phyloP scores from a whole-genome alignment of 2,329 filamentous ascomycete species.

The Aspergillus chevalieri region DNA sequence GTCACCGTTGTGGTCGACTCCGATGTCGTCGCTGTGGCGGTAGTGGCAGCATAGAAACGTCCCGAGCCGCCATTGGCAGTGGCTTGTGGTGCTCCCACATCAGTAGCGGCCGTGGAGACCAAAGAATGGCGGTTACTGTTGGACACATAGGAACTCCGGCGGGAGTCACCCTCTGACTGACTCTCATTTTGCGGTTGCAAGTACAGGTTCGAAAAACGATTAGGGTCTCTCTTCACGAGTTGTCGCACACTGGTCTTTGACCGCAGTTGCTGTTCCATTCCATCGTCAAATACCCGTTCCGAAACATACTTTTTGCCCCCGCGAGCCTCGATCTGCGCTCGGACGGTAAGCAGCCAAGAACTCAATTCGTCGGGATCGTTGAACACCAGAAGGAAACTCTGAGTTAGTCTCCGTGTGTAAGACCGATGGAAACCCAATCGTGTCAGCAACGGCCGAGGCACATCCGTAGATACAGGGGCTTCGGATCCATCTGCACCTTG shows the following conservation, averaged over 20 bases:
- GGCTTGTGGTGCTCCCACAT: slow-evolving; percentile 12
- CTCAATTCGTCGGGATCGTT: slow-evolving; percentile 40
- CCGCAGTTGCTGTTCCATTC: slow-evolving; percentile 19
- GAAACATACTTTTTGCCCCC: slow-evolving; percentile 41
- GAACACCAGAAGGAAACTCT: slow-evolving; percentile 40
- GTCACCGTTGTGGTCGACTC: no score
- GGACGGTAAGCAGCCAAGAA: slow-evolving; percentile 39
- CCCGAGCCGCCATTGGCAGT: slow-evolving; percentile 4
- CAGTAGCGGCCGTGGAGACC: slow-evolving; percentile 22
- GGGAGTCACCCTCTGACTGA: slow-evolving; percentile 18
- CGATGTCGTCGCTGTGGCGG: slow-evolving; percentile 1
- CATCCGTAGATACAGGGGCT: slow-evolving; percentile 17
- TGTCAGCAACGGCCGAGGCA: slow-evolving; percentile 31
- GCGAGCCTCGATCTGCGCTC: slow-evolving; percentile 41
- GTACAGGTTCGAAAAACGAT: slow-evolving; percentile 26
- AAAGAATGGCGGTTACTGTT: slow-evolving; percentile 21
- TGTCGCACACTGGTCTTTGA: slow-evolving; percentile 24
- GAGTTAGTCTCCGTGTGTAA: slow-evolving; percentile 28
- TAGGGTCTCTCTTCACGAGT: slow-evolving; percentile 30
- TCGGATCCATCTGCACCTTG: slow-evolving; percentile 29
- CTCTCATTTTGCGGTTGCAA: slow-evolving; percentile 24
- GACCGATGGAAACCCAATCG: slow-evolving; percentile 35
- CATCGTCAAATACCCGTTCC: slow-evolving; percentile 30
- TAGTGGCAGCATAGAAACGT: slow-evolving; percentile 12
- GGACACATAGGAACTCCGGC: slow-evolving; percentile 24